Percentiles rank a stretch among this genome's conserved stretches.
phyloP scores from a whole-genome alignment of 208 protist species.

The Trypanosomatidae sp. region DNA sequence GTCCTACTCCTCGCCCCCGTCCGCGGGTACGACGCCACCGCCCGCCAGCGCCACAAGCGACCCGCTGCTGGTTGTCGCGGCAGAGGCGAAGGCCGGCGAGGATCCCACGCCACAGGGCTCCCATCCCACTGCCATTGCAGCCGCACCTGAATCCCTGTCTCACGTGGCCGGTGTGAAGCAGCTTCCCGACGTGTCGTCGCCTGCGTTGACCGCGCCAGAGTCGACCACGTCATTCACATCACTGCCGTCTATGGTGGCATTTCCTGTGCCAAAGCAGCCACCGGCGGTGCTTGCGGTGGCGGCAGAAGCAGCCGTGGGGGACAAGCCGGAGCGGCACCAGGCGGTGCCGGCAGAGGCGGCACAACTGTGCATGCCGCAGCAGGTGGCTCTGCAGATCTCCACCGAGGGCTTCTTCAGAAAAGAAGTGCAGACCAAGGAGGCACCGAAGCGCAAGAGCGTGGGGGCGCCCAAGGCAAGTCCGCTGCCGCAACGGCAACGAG shows the following conservation, averaged over 20 bases:
- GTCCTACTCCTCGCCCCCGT: background rate
- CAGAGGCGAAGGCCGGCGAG: slow-evolving; percentile 12
- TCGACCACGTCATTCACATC: background rate
- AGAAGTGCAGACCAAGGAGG: slow-evolving; percentile 10
- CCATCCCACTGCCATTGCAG: background rate
- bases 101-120: slow-evolving; percentile 11
- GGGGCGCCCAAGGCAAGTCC: background rate
- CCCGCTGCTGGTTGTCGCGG: background rate
- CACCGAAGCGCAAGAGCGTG: slow-evolving; percentile 4
- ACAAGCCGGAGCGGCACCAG: background rate
- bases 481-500: slow-evolving; percentile 11
- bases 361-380: slow-evolving; percentile 14
- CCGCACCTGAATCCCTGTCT: background rate
- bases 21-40: background rate
- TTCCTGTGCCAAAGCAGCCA: background rate
- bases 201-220: background rate
- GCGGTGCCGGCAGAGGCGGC: background rate
- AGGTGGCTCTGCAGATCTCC: slow-evolving; percentile 28
- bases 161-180: slow-evolving; percentile 9
- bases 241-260: background rate
- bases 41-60: background rate
- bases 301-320: background rate
- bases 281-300: background rate
- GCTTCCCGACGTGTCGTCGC: background rate
- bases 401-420: slow-evolving; percentile 21